Base-by-base conservation (phyloP, 306 rosid genomes). In the Quercus suber region DNA sequence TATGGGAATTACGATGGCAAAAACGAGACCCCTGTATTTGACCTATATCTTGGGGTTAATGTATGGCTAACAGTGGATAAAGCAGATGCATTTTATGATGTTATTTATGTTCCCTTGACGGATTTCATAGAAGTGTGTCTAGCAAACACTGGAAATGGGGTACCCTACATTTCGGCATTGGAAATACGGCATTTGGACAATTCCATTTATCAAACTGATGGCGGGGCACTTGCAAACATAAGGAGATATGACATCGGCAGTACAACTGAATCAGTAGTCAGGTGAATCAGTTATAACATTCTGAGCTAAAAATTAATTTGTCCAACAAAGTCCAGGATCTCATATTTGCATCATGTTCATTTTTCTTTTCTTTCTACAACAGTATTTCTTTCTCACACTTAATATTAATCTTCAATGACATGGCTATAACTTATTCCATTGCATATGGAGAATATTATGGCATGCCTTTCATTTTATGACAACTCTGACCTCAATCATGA, bases 1-100 rank as follows among this genome's bases (percentile, higher is more conserved):
- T 86, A 91, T 28, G 88, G 87, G 2, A 84, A 87, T 6, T 92
- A 88, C 11, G 88, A 92, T 33, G 61, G 28, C 61, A 76, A 86
- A 67, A 23, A 70, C 43, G 10, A 73, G 21, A 1, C 19, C 0
- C 89, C 89, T 0, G 8, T 0, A 1, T 92, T 92, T 6, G 87
- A 85, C 5, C 12, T 84, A 3, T 55, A 87, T 59, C 71, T 89
- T 28, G 92, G 94, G 9, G 82, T 80, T 5, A 81, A 88, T 60
- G 17, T 35, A 4, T 90, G 89, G 90, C 43, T 23, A 6, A 33
- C 75, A 1, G 67, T 82, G 63, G 17, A 72, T 5, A 13, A 31
- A 37, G 43, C 71, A 0, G 0, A 3, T 76, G 19, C 0, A 17
- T 1, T 18, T 12, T 1, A 5, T 4, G 92, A 86, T 68, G 61